These are phyloP conservation scores for Solanum pimpinellifolium DNA, from an alignment of 257 asterid species.

Conservation along the genomic window DNA sequence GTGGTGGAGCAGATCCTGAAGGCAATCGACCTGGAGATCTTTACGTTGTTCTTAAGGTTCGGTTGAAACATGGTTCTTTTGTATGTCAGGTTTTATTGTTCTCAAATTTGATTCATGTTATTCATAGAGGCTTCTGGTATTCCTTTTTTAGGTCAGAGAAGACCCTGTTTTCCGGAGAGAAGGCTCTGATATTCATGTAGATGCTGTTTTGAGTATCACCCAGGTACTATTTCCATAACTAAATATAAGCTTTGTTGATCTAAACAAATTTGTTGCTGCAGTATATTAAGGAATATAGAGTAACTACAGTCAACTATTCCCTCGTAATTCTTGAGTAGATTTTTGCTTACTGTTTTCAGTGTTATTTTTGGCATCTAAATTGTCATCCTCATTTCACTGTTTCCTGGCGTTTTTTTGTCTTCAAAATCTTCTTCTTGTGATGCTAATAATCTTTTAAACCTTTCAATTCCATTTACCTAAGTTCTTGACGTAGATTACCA, in stretches of 20 bases:
- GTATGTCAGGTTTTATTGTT: neutral
- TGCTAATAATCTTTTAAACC: neutral
- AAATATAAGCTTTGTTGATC: neutral
- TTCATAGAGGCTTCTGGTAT: neutral
- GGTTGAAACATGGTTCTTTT: neutral
- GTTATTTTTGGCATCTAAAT: neutral
- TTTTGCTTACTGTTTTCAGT: neutral
- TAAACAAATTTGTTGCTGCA: neutral
- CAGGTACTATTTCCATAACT: slow-evolving; percentile 38
- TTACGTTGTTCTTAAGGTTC: slow-evolving; percentile 62
- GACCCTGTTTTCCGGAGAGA: slow-evolving; percentile 95
- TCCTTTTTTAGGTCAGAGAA: slow-evolving; percentile 65
- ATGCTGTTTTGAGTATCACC: slow-evolving; percentile 71
- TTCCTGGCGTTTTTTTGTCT: neutral
- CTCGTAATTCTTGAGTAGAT: neutral
- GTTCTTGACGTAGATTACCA: neutral
- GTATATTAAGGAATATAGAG: neutral
- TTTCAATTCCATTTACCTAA: neutral
- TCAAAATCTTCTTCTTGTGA: neutral
- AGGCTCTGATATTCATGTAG: slow-evolving; percentile 86
- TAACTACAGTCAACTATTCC: neutral
- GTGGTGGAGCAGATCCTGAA: slow-evolving; percentile 94
- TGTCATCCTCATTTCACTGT: neutral
- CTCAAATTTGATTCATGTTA: neutral
- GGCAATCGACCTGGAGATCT: slow-evolving; percentile 90